Percentiles rank a stretch among this genome's conserved stretches.
phyloP scores from a whole-genome alignment of 148 eudicot genomes.

The Diospyros lotus region DNA sequence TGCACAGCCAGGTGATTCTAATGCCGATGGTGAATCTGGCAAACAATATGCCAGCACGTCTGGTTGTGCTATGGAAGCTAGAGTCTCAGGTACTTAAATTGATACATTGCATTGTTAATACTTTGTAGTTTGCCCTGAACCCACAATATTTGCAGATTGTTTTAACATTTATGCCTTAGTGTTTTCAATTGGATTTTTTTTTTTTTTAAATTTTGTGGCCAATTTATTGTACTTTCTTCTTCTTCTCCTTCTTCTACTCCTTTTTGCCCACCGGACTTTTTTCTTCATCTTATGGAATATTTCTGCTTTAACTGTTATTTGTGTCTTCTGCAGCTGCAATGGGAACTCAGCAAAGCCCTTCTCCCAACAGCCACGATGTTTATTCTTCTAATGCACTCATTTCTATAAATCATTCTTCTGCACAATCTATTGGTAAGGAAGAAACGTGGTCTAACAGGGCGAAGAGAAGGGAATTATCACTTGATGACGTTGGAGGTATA shows the following conservation, averaged over 20 bases:
- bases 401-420: constrained; percentile 23
- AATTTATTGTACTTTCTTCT: too few relatives aligned
- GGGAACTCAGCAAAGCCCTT: constrained; percentile 42
- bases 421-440: constrained; percentile 31
- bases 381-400: constrained; percentile 26
- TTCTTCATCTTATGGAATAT: neutral
- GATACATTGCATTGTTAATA: constrained; percentile 1
- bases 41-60: constrained; percentile 21
- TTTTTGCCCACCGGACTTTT: neutral
- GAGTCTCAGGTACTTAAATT: constrained; percentile 34
- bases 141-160: neutral
- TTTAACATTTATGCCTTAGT: neutral
- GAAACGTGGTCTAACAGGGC: constrained; percentile 43
- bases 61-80: constrained; percentile 26
- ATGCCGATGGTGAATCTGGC: constrained; percentile 25
- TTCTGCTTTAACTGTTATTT: neutral
- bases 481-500: constrained; percentile 47
- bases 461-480: constrained; percentile 48
- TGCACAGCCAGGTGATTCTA: constrained; percentile 19
- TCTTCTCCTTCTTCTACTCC: too few relatives aligned
- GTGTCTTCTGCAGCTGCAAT: constrained; percentile 25
- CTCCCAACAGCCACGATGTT: constrained; percentile 28
- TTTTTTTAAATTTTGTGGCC: neutral
- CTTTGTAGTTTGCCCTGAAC: neutral
- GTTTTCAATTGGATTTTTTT: neutral